These are phyloP conservation scores for Pseudotsuga menziesii DNA, from an alignment of 75 land plant species.

Conservation along the genomic window DNA sequence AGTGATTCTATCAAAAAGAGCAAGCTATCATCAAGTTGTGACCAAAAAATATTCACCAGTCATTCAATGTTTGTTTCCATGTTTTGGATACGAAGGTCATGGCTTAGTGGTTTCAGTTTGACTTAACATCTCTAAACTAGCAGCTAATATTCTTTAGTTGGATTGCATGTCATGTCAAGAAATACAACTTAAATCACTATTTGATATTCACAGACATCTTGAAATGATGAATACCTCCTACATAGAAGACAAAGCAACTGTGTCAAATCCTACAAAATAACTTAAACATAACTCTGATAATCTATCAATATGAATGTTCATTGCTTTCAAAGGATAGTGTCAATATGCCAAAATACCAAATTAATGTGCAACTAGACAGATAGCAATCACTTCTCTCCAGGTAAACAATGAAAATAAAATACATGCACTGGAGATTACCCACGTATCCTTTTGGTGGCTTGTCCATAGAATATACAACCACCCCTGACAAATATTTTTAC, in stretches of 20 bases:
- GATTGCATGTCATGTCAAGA: no score
- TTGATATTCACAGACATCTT: not conserved
- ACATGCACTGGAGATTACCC: not conserved
- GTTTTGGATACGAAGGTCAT: no score
- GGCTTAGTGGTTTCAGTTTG: no score
- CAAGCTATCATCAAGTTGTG: no score
- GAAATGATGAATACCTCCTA: not conserved
- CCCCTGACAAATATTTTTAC: not conserved
- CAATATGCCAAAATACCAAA: not conserved
- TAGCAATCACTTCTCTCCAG: constrained; percentile 2
- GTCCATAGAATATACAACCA: not conserved
- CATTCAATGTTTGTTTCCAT: no score
- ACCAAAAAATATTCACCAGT: no score
- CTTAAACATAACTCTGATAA: not conserved
- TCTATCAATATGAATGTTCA: constrained; percentile 4
- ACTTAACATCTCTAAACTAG: no score
- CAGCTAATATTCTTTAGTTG: no score
- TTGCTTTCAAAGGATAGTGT: not conserved
- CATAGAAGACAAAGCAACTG: not conserved
- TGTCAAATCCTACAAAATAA: not conserved
- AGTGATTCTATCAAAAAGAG: no score
- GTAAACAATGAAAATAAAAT: constrained; percentile 1
- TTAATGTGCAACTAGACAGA: not conserved
- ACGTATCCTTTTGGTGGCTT: not conserved
- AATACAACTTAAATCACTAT: no score